Evolutionary conservation across 2,329 filamentous ascomycete genomes (phyloP), one percentile per base, ranked within the genome.

Genomic region (Microcera coccophila): DNA sequence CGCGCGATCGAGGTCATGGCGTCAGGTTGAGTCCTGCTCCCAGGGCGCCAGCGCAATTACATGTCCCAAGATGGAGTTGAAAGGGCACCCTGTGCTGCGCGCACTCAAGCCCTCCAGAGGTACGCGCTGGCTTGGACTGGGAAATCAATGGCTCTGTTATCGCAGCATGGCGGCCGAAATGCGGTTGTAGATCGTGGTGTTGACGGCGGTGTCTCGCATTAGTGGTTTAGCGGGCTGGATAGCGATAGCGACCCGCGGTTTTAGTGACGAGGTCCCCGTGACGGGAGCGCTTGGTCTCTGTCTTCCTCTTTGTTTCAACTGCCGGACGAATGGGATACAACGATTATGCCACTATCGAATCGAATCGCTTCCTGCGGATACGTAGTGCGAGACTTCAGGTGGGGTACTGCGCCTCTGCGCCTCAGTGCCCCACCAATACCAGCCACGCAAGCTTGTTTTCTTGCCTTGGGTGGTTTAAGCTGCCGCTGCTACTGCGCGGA

Each of bases 1-100:
- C 61, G 47, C 44, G 54, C 42, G 45, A 52, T 49, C 35, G 52
- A 49, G 42, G 58, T 49, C 58, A 63, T 63, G 49, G 52, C 55
- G 49, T 49, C 33, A 41, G 41, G 46, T 45, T 46, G 41, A 42
- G 37, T 54, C 44, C 44, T 43, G 48, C 33, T 38, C 51, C 49
- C 41, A 39, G 46, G 43, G 43, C 48, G 45, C 49, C 47, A 37
- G 38, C 36, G 10, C 33, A 39, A 26, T 42, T 49, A 48, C 51
- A 52, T 50, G 39, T 44, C 49, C 46, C 29, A 44, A 38, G 32
- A 29, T 38, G 19, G 42, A 41, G n/a, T n/a, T n/a, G n/a, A n/a
- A n/a, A n/a, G n/a, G n/a, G n/a, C n/a, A n/a, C n/a, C n/a, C n/a
- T n/a, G n/a, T n/a, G n/a, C n/a, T n/a, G n/a, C n/a, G n/a, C n/a